phyloP scores from a whole-genome alignment of 306 rosid genomes.

The Hippophae tibetana region DNA sequence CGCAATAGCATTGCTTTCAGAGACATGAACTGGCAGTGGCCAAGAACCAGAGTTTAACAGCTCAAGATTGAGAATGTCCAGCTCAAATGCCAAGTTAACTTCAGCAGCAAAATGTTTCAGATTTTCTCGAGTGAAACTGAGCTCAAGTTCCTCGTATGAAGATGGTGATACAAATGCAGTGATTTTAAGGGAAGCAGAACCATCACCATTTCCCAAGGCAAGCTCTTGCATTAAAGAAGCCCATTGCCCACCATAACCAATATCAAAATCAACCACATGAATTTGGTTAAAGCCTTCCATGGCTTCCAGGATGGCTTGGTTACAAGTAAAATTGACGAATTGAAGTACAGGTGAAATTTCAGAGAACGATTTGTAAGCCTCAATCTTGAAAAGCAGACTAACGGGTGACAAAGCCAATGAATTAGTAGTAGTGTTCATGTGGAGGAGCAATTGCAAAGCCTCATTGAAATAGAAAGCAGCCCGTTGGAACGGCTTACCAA shows the following conservation, averaged over 20 bases:
- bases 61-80: conserved; percentile 50
- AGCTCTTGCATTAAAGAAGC: conserved; percentile 87
- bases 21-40: conserved; percentile 41
- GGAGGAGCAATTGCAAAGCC: conserved; percentile 59
- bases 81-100: conserved; percentile 55
- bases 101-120: conserved; percentile 65
- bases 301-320: conserved; percentile 84
- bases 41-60: conserved; percentile 50
- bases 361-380: conserved; percentile 78
- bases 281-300: conserved; percentile 53
- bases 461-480: conserved; percentile 87
- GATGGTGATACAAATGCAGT: conserved; percentile 65
- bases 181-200: conserved; percentile 54
- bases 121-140: conserved; percentile 66
- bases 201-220: conserved; percentile 43
- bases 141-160: conserved; percentile 51
- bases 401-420: conserved; percentile 44
- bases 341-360: conserved; percentile 84
- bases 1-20: conserved; percentile 53
- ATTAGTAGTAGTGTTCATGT: conserved; percentile 24
- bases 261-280: conserved; percentile 73
- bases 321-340: conserved; percentile 76
- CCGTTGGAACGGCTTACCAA: conserved; percentile 90
- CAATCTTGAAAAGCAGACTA: conserved; percentile 58
- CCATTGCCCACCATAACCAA: conserved; percentile 93